These are phyloP conservation scores for Teratosphaeria pseudoeucalypti DNA, from an alignment of 2,329 filamentous ascomycete genomes.

Conservation along the genomic window DNA sequence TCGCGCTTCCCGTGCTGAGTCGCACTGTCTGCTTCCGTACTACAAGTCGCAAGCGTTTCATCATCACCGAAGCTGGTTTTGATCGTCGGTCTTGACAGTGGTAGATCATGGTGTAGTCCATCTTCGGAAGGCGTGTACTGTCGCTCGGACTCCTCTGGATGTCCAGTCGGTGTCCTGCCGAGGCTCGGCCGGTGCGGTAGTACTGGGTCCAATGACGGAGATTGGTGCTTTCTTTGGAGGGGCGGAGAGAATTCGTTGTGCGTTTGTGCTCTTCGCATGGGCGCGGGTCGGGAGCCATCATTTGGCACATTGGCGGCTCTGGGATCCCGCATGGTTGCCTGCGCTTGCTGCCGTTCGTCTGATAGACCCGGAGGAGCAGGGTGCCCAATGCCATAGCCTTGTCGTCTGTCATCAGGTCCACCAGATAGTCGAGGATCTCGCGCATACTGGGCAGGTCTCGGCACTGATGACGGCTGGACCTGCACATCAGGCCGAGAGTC, in stretches of 20 bases:
- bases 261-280: slow-evolving; percentile 14
- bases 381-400: background rate
- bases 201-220: slow-evolving; percentile 9
- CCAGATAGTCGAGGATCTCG: slow-evolving; percentile 8
- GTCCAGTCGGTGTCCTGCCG: slow-evolving; percentile 18
- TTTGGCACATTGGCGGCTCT: background rate
- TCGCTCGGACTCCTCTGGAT: background rate
- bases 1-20: background rate
- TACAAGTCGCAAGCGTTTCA: background rate
- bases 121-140: slow-evolving; percentile 1
- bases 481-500: background rate
- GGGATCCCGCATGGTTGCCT: background rate
- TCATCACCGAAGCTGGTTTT: background rate
- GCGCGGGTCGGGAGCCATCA: slow-evolving; percentile 9
- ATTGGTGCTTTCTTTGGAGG: slow-evolving; percentile 14
- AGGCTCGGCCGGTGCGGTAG: slow-evolving; percentile 12
- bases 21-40: background rate
- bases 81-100: background rate
- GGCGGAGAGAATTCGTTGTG: slow-evolving; percentile 17
- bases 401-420: slow-evolving; percentile 1
- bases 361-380: background rate
- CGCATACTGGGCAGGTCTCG: background rate
- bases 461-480: background rate
- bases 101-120: background rate
- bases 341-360: background rate